Evolutionary conservation across 768 basidiomycete species (phyloP), one percentile per base, ranked within the genome.

Genomic region (Lactarius psammicola): DNA sequence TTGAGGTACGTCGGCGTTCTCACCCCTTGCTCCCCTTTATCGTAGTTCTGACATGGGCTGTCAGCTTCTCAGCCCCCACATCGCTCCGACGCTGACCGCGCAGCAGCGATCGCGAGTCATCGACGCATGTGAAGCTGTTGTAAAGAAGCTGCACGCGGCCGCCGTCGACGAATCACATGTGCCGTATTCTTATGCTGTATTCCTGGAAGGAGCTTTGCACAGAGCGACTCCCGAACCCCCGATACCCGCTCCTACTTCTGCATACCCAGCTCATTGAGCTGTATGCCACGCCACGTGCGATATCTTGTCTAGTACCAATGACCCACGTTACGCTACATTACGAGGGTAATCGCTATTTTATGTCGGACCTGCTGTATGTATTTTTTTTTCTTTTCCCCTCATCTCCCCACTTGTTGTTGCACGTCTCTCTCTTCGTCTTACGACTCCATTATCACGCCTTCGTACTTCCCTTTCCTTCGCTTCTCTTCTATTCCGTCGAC

Each of bases 201-300:
- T 70, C 58, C 60, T 70, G n/a, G 64, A 65, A 30, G 18, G 26
- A 6, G 59, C 64, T 5, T 61, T 70, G 34, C 11, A 34, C n/a
- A 69, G 58, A 17, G 67, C 58, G 3, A 28, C 57, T 2, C 18
- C n/a, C 1, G 59, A 68, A 6, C 67, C 63, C 11, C 67, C 63
- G 15, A 49, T 51, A 17, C 64, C 66, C 15, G 44, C 66, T 70
- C 26, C 75, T 78, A 17, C 83, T 26, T 26, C 23, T 80, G 74
- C 92, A 87, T 33, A 23, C 23, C 51, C 51, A 9, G 53, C 13
- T 30, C 33, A n/a, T 8, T 56, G 34, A 63, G 38, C 42, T 2
- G 30, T 18, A 18, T 33, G 30, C 53, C 8, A 18, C 28, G 42
- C 17, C 42, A 30, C 15, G 8, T 54, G 26, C 26, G 33, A 8